phyloP scores from a whole-genome alignment of 176 grass and related monocot species.

The Oryza brachyantha region DNA sequence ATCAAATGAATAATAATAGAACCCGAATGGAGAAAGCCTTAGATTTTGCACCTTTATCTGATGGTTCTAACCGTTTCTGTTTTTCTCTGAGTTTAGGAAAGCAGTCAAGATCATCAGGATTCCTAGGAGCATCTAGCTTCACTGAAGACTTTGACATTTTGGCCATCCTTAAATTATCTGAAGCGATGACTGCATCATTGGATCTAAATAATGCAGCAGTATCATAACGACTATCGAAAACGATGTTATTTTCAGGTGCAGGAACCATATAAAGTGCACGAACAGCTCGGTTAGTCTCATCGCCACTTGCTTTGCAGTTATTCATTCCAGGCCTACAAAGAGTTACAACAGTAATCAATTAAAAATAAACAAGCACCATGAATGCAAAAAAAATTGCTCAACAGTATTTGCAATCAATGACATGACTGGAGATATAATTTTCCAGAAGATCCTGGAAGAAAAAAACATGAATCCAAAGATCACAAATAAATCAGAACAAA shows the following conservation, averaged over 20 bases:
- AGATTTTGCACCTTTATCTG: conserved; percentile 45
- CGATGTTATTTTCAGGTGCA: conserved; percentile 37
- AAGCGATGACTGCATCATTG: conserved; percentile 27
- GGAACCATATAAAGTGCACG: conserved; percentile 43
- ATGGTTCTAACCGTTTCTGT: conserved; percentile 23
- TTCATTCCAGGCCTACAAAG: conserved; percentile 63
- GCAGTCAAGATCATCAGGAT: conserved; percentile 28
- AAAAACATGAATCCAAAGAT: conserved; percentile 8
- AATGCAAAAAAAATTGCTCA: conserved; percentile 9
- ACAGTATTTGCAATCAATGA: conserved; percentile 13
- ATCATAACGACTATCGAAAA: conserved; percentile 31
- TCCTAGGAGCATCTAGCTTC: conserved; percentile 41
- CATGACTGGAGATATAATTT: background rate
- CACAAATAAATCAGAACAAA: background rate
- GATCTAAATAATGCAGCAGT: conserved; percentile 21
- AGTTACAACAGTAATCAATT: conserved; percentile 18
- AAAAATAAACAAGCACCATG: conserved; percentile 20
- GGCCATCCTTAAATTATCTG: conserved; percentile 27
- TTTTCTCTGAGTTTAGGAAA: conserved; percentile 49
- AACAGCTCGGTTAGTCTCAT: conserved; percentile 53
- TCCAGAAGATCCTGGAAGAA: background rate
- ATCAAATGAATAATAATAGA: conserved; percentile 1
- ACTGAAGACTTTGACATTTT: conserved; percentile 38
- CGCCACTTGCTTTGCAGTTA: conserved; percentile 59
- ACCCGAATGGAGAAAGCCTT: conserved; percentile 11